phyloP scores from a whole-genome alignment of 148 eudicot species.

The Rhododendron williamsianum region DNA sequence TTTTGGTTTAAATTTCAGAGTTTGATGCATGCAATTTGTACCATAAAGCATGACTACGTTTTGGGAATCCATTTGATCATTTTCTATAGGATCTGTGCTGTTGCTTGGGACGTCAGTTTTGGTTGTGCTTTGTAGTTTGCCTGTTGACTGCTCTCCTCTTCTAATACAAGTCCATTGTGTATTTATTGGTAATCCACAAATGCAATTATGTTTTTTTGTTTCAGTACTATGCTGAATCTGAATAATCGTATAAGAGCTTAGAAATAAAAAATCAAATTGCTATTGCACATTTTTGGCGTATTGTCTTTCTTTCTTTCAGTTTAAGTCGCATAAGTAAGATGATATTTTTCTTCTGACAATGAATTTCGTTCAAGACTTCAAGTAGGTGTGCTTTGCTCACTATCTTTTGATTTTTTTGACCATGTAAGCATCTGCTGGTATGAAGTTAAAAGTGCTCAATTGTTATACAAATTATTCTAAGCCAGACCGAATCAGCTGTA shows the following conservation, averaged over 20 bases:
- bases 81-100: neutral
- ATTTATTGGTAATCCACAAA: neutral
- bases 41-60: neutral
- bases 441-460: neutral
- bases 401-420: neutral
- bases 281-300: neutral
- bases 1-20: neutral
- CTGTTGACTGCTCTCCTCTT: neutral
- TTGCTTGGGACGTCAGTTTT: constrained; percentile 3
- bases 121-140: neutral
- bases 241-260: neutral
- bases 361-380: neutral
- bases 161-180: neutral
- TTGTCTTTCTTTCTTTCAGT: neutral
- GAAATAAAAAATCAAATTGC: neutral
- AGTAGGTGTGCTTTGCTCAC: neutral
- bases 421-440: neutral
- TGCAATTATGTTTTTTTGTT: neutral
- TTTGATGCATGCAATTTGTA: neutral
- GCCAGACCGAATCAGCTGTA: neutral
- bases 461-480: neutral
- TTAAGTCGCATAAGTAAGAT: neutral
- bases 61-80: neutral
- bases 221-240: neutral
- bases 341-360: neutral